A percentile compares a stretch with the other conserved stretches of the same genome.
These are phyloP conservation scores for Coemansia sp. DNA, from an alignment of 192 early-diverging fungal genomes.

Conservation along the genomic window DNA sequence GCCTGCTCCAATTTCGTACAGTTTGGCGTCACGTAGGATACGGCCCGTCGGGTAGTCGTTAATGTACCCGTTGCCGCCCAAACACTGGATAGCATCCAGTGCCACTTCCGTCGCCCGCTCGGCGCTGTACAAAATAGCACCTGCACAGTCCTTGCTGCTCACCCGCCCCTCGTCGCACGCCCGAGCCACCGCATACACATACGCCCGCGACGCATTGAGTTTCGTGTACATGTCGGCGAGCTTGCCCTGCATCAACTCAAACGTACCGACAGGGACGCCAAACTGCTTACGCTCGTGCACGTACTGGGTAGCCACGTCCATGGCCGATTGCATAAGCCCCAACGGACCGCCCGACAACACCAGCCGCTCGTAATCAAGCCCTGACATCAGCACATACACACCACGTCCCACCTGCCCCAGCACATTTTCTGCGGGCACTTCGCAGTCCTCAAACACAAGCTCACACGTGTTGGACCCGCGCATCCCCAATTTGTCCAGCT, in stretches of 20 bases:
- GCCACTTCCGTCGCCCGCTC: slow-evolving; percentile 93
- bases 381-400: slow-evolving; percentile 94
- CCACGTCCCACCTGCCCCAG: slow-evolving; percentile 81
- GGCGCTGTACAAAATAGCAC: slow-evolving; percentile 89
- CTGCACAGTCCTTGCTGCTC: slow-evolving; percentile 92
- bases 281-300: slow-evolving; percentile 88
- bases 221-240: slow-evolving; percentile 98
- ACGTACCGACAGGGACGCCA: slow-evolving; percentile 78
- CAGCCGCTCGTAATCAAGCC: slow-evolving; percentile 86
- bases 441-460: slow-evolving; percentile 91
- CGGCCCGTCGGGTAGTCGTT: slow-evolving; percentile 89
- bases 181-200: slow-evolving; percentile 86
- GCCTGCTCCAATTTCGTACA: slow-evolving; percentile 97
- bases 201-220: slow-evolving; percentile 82
- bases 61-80: slow-evolving; percentile 95
- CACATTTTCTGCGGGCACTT: slow-evolving; percentile 87
- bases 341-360: slow-evolving; percentile 89
- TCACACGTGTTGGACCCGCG: slow-evolving; percentile 94
- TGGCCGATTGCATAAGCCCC: slow-evolving; percentile 85
- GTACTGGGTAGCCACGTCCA: slow-evolving; percentile 83
- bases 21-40: slow-evolving; percentile 87
- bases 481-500: slow-evolving; percentile 96
- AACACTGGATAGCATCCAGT: slow-evolving; percentile 89
- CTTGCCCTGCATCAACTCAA: slow-evolving; percentile 93
- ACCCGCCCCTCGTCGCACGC: slow-evolving; percentile 78